Percentiles rank a stretch among this genome's conserved stretches.
phyloP scores from a whole-genome alignment of 495 filamentous ascomycete genomes.

The Talaromyces proteolyticus region DNA sequence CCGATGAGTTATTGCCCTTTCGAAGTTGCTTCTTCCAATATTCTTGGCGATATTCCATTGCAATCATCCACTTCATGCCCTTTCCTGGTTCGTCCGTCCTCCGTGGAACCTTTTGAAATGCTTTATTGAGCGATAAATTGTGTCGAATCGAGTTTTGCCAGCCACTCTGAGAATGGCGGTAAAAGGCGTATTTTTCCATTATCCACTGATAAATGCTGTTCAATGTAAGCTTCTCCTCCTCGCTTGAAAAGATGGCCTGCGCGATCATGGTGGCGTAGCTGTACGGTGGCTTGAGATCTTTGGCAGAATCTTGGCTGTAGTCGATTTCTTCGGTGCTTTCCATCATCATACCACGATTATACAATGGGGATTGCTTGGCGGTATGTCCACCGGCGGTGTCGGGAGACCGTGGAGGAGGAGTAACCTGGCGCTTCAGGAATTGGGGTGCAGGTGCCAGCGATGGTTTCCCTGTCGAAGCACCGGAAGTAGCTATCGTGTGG shows the following conservation, averaged over 20 bases:
- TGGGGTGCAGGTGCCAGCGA: constrained; percentile 65
- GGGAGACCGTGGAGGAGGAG: constrained; percentile 51
- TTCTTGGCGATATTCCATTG: constrained; percentile 72
- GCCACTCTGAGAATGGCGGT: constrained; percentile 71
- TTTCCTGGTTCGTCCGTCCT: constrained; percentile 94
- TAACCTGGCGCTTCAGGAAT: constrained; percentile 62
- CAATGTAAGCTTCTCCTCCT: constrained; percentile 81
- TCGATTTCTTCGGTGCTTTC: constrained; percentile 77
- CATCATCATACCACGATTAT: constrained; percentile 64
- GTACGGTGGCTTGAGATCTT: constrained; percentile 88
- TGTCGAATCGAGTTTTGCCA: constrained; percentile 99
- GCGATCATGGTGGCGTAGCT: constrained; percentile 98
- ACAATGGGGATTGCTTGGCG: constrained; percentile 52
- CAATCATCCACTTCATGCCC: constrained; percentile 97
- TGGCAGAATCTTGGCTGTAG: constrained; percentile 72
- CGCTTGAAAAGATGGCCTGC: constrained; percentile 81
- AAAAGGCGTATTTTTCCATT: constrained; percentile 82
- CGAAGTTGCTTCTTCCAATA: constrained; percentile 55
- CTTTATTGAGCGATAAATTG: constrained; percentile 89
- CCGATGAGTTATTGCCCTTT: constrained; percentile 40
- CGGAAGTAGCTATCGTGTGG: constrained; percentile 10
- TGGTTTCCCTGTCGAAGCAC: constrained; percentile 33
- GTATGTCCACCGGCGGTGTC: constrained; percentile 38
- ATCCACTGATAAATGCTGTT: constrained; percentile 91
- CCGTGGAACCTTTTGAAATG: constrained; percentile 86